A percentile compares a stretch with the other conserved stretches of the same genome.
Conservation (phyloP, 441 rosid species). For the Erodium moschatum region DNA sequence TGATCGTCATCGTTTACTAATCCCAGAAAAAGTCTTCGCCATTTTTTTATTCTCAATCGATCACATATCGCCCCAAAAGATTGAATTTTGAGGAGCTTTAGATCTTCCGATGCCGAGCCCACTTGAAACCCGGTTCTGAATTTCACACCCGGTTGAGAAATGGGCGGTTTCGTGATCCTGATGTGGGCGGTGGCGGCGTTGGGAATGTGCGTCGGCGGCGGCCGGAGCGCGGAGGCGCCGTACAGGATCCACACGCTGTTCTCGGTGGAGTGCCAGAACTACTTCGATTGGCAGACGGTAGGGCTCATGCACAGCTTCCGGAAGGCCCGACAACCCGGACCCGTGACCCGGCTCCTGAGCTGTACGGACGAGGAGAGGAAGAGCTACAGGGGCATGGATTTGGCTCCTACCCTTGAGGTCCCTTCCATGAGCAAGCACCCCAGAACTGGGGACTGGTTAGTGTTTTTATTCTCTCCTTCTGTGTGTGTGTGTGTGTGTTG, state of each 20-base stretch:
- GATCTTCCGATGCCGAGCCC: constrained; percentile 36
- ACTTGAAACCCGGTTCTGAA: constrained; percentile 27
- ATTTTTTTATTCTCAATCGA: too few species aligned
- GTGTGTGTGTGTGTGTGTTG: background rate
- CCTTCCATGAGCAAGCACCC: constrained; percentile 97
- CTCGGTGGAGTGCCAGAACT: constrained; percentile 91
- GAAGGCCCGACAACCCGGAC: constrained; percentile 84
- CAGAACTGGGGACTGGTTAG: constrained; percentile 81
- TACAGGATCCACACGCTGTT: constrained; percentile 89
- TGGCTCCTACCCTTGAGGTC: constrained; percentile 80
- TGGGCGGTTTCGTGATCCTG: constrained; percentile 32
- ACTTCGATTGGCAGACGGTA: constrained; percentile 98
- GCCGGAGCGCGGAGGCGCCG: constrained; percentile 34
- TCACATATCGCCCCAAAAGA: background rate
- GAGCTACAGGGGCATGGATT: constrained; percentile 73
- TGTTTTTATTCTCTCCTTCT: background rate
- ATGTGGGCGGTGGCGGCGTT: constrained; percentile 22
- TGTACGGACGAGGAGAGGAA: constrained; percentile 81
- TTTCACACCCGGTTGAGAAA: constrained; percentile 19
- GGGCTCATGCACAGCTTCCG: constrained; percentile 87
- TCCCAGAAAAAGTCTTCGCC: background rate
- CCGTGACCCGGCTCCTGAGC: constrained; percentile 76
- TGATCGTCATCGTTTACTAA: background rate
- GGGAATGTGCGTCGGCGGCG: constrained; percentile 24
- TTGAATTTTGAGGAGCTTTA: constrained; percentile 19